Base-by-base conservation (phyloP, 768 basidiomycete species). In the Phanerodontia chrysosporium region DNA sequence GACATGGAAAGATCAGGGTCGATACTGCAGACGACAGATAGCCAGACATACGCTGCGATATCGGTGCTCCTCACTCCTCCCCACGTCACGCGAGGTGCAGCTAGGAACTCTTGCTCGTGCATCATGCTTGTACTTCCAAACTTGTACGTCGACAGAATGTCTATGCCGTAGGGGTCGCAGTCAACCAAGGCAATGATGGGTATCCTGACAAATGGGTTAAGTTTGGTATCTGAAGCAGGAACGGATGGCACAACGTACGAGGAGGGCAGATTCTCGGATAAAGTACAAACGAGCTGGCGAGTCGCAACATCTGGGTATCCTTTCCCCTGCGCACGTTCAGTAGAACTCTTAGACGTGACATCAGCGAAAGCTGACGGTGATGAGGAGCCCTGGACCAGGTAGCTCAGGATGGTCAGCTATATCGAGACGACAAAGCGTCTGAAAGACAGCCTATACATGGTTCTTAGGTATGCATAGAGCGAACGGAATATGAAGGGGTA, bases 261-360 rank as follows among this genome's bases (percentile, higher is more conserved):
- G 44, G 71, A 46, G 2, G 88, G 87, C 21, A 93, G 79, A 32
- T 81, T 80, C 39, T 85, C 80, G 1, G 88, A 80, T 2, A 98
- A 76, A 0, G 80, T 83, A 58, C 85, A 84, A 46, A 95, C 82
- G 7, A 98, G 79, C 63, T 95, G 86, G 7, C 94, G 81, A 0
- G 97, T 96, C 2, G 94, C 89, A 3, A 97, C 73, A 68, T 99
- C 97, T 0, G 97, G 97, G 72, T 96, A 98, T 2, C 97, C 97
- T 70, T 97, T 98, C 0, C 97, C 97, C 95, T 97, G 64, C 9
- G 35, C 10, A 30, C 22, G 32, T 10, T 24, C 51, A 14, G 21
- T 44, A 1, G 48, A 30, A 30, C 48, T 2, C 42, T n/a, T n/a
- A n/a, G 51, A 1, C 25, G 32, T 35, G 27, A 13, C 24, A 29